Conservation (phyloP, 495 filamentous ascomycete species). For the Endocarpon pusillum region DNA sequence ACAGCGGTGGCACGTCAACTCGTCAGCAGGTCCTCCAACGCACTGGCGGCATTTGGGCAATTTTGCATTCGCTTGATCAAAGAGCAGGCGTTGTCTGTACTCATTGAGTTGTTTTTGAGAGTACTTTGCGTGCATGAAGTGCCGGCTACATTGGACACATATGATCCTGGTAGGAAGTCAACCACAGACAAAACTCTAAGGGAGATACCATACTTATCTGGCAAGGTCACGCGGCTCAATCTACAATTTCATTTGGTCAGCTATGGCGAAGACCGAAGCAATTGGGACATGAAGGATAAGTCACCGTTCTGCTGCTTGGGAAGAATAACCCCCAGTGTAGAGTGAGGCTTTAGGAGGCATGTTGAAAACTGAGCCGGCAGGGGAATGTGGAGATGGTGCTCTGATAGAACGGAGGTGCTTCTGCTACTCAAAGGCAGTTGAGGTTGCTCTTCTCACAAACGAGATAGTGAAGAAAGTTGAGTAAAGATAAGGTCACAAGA, state of each 20-base stretch:
- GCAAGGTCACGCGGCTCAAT: slow-evolving; percentile 12
- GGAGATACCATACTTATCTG: slow-evolving; percentile 14
- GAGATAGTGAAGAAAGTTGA: too few relatives aligned
- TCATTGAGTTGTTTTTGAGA: slow-evolving; percentile 28
- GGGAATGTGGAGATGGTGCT: too few relatives aligned
- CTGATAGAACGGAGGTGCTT: too few relatives aligned
- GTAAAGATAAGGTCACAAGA: too few relatives aligned
- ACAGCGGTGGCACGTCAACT: slow-evolving; percentile 31
- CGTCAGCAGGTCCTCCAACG: slow-evolving; percentile 12
- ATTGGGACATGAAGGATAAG: too few relatives aligned
- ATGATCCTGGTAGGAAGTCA: slow-evolving; percentile 21
- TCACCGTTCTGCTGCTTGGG: too few relatives aligned
- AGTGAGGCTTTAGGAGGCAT: slow-evolving; percentile 7
- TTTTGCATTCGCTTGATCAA: slow-evolving; percentile 5
- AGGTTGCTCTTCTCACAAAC: too few relatives aligned
- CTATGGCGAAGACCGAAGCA: not conserved
- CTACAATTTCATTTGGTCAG: slow-evolving; percentile 6
- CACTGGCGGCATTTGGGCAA: slow-evolving; percentile 14
- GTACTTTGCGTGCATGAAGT: slow-evolving; percentile 20
- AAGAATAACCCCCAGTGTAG: slow-evolving; percentile 18
- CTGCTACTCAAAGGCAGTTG: too few relatives aligned
- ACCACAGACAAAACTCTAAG: not conserved
- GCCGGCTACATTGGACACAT: slow-evolving; percentile 30
- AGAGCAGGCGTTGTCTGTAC: slow-evolving; percentile 6
- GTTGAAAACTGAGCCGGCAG: too few relatives aligned